phyloP scores from a whole-genome alignment of 441 rosid species.

The Iberis amara region DNA sequence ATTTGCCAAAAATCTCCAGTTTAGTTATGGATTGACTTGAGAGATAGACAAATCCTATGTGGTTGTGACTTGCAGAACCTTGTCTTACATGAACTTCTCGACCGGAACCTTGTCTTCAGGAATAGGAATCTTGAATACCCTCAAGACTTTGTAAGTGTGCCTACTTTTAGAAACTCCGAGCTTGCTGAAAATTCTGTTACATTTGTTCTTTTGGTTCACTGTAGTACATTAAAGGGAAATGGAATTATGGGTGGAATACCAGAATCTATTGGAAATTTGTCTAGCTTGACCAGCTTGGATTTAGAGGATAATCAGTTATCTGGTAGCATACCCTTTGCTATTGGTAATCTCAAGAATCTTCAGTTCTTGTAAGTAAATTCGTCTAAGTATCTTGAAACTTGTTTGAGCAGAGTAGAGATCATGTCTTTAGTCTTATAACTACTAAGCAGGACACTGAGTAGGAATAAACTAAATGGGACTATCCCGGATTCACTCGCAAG shows the following conservation, averaged over 20 bases:
- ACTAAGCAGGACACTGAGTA: constrained; percentile 64
- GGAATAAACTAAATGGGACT: constrained; percentile 67
- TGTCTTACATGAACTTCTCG: constrained; percentile 75
- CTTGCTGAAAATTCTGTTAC: constrained; percentile 4
- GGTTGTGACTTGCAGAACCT: constrained; percentile 46
- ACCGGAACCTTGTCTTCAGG: constrained; percentile 63
- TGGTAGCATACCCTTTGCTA: constrained; percentile 67
- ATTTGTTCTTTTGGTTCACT: background rate
- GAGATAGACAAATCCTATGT: constrained; percentile 2
- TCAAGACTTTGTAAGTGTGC: constrained; percentile 72
- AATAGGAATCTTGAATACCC: constrained; percentile 58
- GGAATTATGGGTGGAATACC: constrained; percentile 82
- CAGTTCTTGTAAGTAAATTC: constrained; percentile 75
- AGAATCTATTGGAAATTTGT: constrained; percentile 64
- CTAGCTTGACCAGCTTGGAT: constrained; percentile 67
- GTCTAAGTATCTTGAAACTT: constrained; percentile 12
- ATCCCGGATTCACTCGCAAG: constrained; percentile 60
- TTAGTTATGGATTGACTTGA: background rate
- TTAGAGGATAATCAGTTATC: constrained; percentile 67
- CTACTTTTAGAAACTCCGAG: constrained; percentile 4
- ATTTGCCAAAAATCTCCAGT: background rate
- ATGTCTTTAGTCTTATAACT: background rate
- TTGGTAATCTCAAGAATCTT: constrained; percentile 67
- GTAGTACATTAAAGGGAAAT: constrained; percentile 60
- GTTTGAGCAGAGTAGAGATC: constrained; percentile 11